These are phyloP conservation scores for Cyclostephanos tholiformis DNA, from an alignment of 108 stramenopile genomes.

Conservation along the genomic window DNA sequence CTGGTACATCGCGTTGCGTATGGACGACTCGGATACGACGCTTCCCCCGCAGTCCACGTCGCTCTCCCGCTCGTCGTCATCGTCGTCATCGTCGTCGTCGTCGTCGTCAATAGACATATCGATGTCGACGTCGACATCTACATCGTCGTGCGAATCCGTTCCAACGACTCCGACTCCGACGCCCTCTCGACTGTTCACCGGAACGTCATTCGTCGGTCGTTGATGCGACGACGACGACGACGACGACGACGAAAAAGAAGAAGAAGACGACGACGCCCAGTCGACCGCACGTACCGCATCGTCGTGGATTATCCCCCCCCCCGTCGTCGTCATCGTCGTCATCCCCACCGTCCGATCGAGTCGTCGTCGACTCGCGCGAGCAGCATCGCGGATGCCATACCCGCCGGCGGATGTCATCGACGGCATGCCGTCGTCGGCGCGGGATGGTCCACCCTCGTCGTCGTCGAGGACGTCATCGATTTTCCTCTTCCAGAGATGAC, in stretches of 20 bases:
- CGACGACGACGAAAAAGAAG: too few relatives aligned
- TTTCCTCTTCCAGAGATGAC: neutral
- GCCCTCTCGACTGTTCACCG: neutral
- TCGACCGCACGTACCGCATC: too few relatives aligned
- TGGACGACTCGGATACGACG: conserved; percentile 34
- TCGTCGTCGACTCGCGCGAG: neutral
- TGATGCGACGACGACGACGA: too few relatives aligned
- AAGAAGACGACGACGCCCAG: neutral
- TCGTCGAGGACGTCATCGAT: conserved; percentile 28
- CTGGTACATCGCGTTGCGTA: conserved; percentile 45
- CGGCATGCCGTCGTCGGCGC: neutral
- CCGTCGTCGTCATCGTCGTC: neutral
- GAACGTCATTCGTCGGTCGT: neutral
- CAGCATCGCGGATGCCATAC: too few relatives aligned
- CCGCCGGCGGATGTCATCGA: too few relatives aligned
- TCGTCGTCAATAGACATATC: conserved; percentile 14
- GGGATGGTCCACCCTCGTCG: conserved; percentile 4
- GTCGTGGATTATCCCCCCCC: too few relatives aligned
- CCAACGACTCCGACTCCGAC: neutral
- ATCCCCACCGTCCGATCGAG: neutral
- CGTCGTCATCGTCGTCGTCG: conserved; percentile 9
- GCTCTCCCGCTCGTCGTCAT: conserved; percentile 19
- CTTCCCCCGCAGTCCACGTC: conserved; percentile 16
- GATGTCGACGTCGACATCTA: conserved; percentile 2
- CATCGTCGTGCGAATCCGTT: neutral